Conservation (phyloP, 352 stramenopile genomes). For the Phytopythium mirpurense region DNA sequence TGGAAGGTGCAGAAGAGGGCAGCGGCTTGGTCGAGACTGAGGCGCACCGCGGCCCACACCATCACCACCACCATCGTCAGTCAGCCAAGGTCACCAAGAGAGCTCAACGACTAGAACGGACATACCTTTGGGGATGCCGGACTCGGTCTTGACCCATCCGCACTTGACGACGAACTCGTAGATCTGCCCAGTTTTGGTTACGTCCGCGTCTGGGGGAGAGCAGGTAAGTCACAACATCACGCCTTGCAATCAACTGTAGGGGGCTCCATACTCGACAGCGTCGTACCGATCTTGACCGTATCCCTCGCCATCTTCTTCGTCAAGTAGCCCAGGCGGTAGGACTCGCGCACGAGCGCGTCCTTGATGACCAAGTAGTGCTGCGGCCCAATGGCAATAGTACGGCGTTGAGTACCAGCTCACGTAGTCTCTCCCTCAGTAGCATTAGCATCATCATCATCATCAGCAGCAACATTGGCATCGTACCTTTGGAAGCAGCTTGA, state of each 20-base stretch:
- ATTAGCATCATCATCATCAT: no score
- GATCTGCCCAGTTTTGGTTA: slow-evolving; percentile 79
- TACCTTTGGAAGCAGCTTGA: slow-evolving; percentile 90
- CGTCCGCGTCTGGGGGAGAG: slow-evolving; percentile 41
- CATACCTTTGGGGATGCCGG: slow-evolving; percentile 45
- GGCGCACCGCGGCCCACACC: neutral
- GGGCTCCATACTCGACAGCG: neutral
- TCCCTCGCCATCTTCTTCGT: slow-evolving; percentile 75
- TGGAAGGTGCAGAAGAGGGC: neutral
- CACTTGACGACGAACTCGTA: slow-evolving; percentile 91
- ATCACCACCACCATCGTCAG: neutral
- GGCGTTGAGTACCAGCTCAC: no score
- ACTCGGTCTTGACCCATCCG: slow-evolving; percentile 77
- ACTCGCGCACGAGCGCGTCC: slow-evolving; percentile 90
- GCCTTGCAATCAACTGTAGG: slow-evolving; percentile 11
- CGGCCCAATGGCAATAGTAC: slow-evolving; percentile 3
- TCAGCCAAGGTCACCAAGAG: neutral
- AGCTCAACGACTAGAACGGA: no score
- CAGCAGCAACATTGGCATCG: neutral
- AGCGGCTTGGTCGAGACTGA: slow-evolving; percentile 1
- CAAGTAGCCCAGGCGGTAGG: slow-evolving; percentile 70
- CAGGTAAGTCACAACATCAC: slow-evolving; percentile 22
- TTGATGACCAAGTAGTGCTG: slow-evolving; percentile 95
- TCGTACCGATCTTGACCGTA: slow-evolving; percentile 89
- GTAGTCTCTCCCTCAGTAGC: no score